phyloP scores from a whole-genome alignment of 2,329 filamentous ascomycete species.

The Ophiosphaerella herpotricha region DNA sequence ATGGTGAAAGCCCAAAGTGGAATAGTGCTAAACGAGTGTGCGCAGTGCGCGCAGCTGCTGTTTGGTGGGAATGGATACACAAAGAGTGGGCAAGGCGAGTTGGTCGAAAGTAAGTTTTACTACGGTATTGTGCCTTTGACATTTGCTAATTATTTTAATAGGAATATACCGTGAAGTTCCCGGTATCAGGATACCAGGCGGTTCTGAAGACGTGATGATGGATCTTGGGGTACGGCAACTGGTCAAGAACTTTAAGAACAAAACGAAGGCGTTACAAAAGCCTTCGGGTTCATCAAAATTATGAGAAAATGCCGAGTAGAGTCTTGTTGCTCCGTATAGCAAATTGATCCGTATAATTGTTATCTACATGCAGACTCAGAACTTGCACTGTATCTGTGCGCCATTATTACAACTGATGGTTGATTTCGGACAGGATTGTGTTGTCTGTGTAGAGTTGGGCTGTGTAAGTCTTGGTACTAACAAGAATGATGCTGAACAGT shows the following conservation, averaged over 20 bases:
- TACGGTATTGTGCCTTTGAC: neutral
- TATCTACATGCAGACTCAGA: no score
- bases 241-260: conserved; percentile 68
- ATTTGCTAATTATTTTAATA: conserved; percentile 31
- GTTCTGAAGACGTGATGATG: conserved; percentile 73
- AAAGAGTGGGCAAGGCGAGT: conserved; percentile 69
- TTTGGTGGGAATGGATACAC: conserved; percentile 79
- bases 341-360: no score
- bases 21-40: conserved; percentile 73
- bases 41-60: conserved; percentile 69
- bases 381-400: no score
- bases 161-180: conserved; percentile 68
- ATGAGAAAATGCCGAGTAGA: conserved; percentile 20
- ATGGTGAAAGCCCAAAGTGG: conserved; percentile 74
- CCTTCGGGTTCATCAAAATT: conserved; percentile 51
- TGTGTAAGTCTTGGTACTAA: no score
- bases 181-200: conserved; percentile 65
- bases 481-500: no score
- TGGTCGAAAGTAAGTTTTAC: conserved; percentile 66
- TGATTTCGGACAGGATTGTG: no score
- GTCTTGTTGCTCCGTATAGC: no score
- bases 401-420: no score
- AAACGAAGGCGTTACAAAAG: conserved; percentile 59
- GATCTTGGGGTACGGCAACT: conserved; percentile 72
- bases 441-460: no score